Percentiles rank a stretch among this genome's conserved stretches.
Evolutionary conservation across 768 basidiomycete species (phyloP).

Genomic region (Naganishia vishniacii): DNA sequence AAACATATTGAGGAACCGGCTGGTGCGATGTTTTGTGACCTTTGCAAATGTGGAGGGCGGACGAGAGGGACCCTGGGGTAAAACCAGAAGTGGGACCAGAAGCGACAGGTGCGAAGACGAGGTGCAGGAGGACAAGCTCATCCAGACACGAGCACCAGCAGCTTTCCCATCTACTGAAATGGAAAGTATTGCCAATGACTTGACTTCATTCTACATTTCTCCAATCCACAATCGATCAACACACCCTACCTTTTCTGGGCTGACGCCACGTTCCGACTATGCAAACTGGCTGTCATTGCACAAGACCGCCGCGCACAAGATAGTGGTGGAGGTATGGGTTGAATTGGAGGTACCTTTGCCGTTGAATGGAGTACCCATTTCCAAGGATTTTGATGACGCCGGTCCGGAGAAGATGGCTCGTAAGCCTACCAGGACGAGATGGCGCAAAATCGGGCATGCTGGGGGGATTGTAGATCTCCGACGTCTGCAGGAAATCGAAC

Average conservation of each 20-base stretch:
- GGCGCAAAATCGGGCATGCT: conserved; percentile 30
- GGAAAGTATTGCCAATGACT: conserved; percentile 7
- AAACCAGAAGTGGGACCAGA: background rate
- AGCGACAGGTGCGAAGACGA: background rate
- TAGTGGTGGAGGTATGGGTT: conserved; percentile 50
- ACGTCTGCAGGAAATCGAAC: conserved; percentile 27
- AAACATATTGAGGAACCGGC: background rate
- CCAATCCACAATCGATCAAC: conserved; percentile 74
- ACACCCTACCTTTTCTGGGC: conserved; percentile 67
- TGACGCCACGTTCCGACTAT: conserved; percentile 57
- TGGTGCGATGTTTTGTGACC: conserved; percentile 16
- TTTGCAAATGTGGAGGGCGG: conserved; percentile 8
- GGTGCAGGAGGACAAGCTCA: background rate
- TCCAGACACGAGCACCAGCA: no score
- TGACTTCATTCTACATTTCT: conserved; percentile 66
- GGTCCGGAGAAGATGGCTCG: background rate
- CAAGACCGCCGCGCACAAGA: conserved; percentile 55
- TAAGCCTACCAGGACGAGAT: conserved; percentile 11
- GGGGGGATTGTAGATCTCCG: conserved; percentile 30
- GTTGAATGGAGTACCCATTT: no score
- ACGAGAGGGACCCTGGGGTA: background rate
- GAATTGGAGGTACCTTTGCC: conserved; percentile 25
- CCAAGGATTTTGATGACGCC: background rate
- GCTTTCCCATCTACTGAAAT: background rate
- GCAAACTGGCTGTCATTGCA: conserved; percentile 57